These are phyloP conservation scores for Metschnikowia colocasiae DNA, from an alignment of 805 yeast species.

Conservation along the genomic window DNA sequence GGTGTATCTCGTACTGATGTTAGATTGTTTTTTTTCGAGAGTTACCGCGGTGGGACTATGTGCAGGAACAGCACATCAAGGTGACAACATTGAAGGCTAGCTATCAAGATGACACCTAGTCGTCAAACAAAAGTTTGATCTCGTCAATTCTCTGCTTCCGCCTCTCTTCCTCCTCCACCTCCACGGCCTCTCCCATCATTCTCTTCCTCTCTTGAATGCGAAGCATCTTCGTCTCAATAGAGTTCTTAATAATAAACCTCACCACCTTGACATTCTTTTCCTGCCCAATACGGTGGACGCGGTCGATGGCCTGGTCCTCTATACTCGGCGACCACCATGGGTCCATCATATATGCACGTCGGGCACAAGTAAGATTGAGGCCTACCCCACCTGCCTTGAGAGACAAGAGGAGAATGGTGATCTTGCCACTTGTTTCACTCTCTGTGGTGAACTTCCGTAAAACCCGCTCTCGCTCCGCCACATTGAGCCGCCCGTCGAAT, in stretches of 20 bases:
- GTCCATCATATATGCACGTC: conserved; percentile 84
- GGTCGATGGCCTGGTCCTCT: conserved; percentile 87
- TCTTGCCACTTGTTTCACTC: conserved; percentile 26
- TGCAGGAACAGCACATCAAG: background rate
- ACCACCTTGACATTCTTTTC: conserved; percentile 63
- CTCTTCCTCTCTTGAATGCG: conserved; percentile 81
- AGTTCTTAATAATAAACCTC: conserved; percentile 75
- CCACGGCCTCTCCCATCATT: conserved; percentile 75
- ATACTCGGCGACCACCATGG: conserved; percentile 97
- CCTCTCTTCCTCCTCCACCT: conserved; percentile 70
- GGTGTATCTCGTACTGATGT: background rate
- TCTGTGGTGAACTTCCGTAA: conserved; percentile 50
- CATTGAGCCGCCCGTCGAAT: conserved; percentile 77
- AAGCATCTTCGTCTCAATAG: conserved; percentile 87
- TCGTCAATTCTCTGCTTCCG: conserved; percentile 68
- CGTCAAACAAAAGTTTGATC: conserved; percentile 62
- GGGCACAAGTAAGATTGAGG: conserved; percentile 78
- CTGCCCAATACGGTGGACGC: conserved; percentile 91
- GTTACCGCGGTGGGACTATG: background rate
- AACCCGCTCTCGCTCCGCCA: conserved; percentile 61
- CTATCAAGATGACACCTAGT: conserved; percentile 19
- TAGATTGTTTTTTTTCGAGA: conserved; percentile 4
- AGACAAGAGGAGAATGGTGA: conserved; percentile 61
- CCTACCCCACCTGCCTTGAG: conserved; percentile 96
- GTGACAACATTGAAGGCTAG: no score